Evolutionary conservation across 208 protist species (phyloP), one percentile per base, ranked within the genome.

Genomic region (Trypanosoma scelopori): DNA sequence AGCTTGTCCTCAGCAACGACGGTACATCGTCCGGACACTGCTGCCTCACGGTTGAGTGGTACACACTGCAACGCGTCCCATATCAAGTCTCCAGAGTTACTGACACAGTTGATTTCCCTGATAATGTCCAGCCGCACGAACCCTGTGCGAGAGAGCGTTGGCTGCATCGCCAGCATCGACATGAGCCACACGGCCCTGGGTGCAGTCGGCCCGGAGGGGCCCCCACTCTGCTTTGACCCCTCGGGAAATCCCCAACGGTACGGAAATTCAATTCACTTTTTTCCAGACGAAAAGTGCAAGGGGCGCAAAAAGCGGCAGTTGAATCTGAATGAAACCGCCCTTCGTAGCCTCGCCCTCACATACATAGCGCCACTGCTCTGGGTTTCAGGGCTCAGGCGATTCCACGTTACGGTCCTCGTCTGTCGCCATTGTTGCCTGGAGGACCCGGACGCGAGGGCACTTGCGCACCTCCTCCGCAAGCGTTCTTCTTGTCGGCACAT

Each of bases 351-450:
- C 15, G 69, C 66, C 5, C 41, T 87, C 4, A 59, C 71, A 16
- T 84, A 83, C 52, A 57, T 86, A 3, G 67, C 66, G 0, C 85
- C 85, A 20, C 73, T 87, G 39, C 72, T 88, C 18, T 91, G 80
- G 57, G 53, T 74, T 13, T 74, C 71, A 5, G 81, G 72, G 13
- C 43, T 50, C 13, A 64, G 39, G 3, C 58, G 51, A 28, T 88
- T 81, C 55, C 55, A 63, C n/a, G 57, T 88, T 20, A 63, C 46
- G 18, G 41, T 58, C 5, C 71, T 89, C 30, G 32, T 67, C 12
- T 82, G 78, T 55, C 50, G 47, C 18, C 55, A 85, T 70, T 85
- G 82, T 62, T 55, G 30, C 22, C 66, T 92, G 27, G 72, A 53
- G 23, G 81, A 89, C 68, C 30, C 51, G 18, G 86, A 92, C 55